A percentile compares a stretch with the other conserved stretches of the same genome.
Evolutionary conservation across 805 yeast genomes (phyloP).

Genomic region (Schwanniomyces vanrijiae): DNA sequence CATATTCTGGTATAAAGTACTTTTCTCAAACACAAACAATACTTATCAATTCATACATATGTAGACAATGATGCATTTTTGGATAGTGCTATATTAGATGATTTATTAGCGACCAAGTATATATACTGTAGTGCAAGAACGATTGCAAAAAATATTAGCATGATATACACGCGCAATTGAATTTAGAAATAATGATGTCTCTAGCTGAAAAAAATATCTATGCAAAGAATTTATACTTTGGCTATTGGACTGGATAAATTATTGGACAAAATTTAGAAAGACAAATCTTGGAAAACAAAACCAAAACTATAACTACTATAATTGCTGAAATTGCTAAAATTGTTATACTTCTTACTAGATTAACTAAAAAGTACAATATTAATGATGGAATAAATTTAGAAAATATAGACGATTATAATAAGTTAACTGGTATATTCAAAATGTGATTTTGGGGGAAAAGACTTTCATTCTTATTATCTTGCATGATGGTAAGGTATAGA

Average conservation of each 20-base stretch:
- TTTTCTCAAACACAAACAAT: conserved; percentile 52
- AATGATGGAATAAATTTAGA: no score
- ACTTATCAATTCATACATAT: conserved; percentile 56
- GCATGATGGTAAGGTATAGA: conserved; percentile 32
- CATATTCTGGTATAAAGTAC: conserved; percentile 55
- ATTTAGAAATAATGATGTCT: conserved; percentile 52
- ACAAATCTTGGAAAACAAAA: no score
- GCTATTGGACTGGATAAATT: no score
- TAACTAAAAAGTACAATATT: no score
- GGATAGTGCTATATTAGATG: conserved; percentile 15
- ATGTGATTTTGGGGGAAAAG: conserved; percentile 33
- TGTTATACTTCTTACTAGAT: no score
- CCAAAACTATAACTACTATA: no score
- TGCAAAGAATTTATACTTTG: conserved; percentile 45
- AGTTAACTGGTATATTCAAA: no score
- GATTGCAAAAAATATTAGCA: conserved; percentile 41
- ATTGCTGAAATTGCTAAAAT: no score
- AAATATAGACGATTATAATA: no score
- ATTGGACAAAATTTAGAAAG: no score
- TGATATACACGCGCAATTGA: conserved; percentile 51
- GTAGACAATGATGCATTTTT: conserved; percentile 29
- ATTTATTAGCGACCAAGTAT: conserved; percentile 46
- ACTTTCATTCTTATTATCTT: conserved; percentile 48
- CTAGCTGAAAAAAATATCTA: conserved; percentile 60
- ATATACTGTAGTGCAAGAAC: conserved; percentile 50